Base-by-base conservation (phyloP, 2,329 filamentous ascomycete genomes). In the Rachicladosporium sp. region DNA sequence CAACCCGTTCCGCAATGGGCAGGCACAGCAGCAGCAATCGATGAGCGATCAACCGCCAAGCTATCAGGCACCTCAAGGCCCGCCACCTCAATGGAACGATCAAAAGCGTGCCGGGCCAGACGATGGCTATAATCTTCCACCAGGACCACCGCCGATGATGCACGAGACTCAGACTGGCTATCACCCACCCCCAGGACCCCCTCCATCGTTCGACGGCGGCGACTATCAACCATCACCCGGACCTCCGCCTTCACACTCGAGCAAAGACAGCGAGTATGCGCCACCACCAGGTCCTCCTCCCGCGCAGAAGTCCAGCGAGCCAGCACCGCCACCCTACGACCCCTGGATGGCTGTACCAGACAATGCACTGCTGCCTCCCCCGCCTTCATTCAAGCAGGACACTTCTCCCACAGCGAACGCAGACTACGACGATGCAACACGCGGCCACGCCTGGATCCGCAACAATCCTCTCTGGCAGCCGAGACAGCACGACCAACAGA, bases 281-380 rank as follows among this genome's bases (percentile, higher is more conserved):
- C 38, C 43, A 19, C 48, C 46, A 31, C 40, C 43, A 30, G 43
- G 42, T 8, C 45, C 43, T 31, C 47, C 41, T 35, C 45, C 40
- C 13, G 29, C 32, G 13, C 35, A 33, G 42, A 44, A 15, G 41
- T 48, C 31, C 31, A 33, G 43, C n/a, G 44, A 51, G 52, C 40
- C 57, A 56, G 40, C 60, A 54, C 72, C 73, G 10, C 73, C 73
- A 11, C 68, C 71, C 19, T 76, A 76, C 49, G 80, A 86, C 55
- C 76, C 82, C 60, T 87, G 82, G 82, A 69, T 71, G 5, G 73
- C 78, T 3, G 79, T 86, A 1, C 80, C 82, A 0, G 82, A 87
- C 57, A 85, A 76, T 1, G 68, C 80, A 1, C 68, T 82, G 7
- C 74, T 87, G 33, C 82, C 82, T 1, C 81, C 81, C 0, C 82